These are phyloP conservation scores for Tricholoma terreum DNA, from an alignment of 768 basidiomycete species.

Conservation along the genomic window DNA sequence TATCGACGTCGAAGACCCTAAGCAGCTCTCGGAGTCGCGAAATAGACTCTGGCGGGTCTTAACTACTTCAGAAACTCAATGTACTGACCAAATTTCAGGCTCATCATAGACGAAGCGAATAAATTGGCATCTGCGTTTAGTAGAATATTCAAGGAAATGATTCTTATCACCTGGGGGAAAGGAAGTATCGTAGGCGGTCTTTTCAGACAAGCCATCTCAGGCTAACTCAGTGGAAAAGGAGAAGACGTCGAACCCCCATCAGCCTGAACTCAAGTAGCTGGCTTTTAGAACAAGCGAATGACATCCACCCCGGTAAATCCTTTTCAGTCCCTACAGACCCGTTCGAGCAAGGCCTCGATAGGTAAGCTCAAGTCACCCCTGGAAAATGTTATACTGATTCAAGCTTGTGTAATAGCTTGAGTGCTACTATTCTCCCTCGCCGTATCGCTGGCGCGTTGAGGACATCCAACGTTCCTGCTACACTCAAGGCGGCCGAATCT, in stretches of 20 bases:
- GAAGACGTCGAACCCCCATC: slow-evolving; percentile 20
- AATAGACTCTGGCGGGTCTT: not conserved
- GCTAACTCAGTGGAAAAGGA: slow-evolving; percentile 19
- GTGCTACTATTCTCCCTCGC: slow-evolving; percentile 27
- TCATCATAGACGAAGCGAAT: slow-evolving; percentile 39
- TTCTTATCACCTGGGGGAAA: slow-evolving; percentile 36
- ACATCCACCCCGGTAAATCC: slow-evolving; percentile 24
- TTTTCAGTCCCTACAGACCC: slow-evolving; percentile 16
- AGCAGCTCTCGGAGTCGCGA: not conserved
- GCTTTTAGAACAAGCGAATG: slow-evolving; percentile 18
- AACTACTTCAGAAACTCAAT: too few species aligned
- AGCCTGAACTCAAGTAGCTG: slow-evolving; percentile 19
- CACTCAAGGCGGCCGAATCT: slow-evolving; percentile 18
- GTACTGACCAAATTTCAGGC: slow-evolving; percentile 19
- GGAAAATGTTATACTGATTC: not conserved
- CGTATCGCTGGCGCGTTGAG: slow-evolving; percentile 35
- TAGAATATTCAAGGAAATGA: slow-evolving; percentile 47
- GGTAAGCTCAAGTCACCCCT: too few species aligned
- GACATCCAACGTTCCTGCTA: slow-evolving; percentile 10
- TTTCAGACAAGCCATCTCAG: slow-evolving; percentile 22
- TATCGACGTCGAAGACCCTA: slow-evolving; percentile 28
- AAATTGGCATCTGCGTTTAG: slow-evolving; percentile 33
- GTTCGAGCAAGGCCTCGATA: slow-evolving; percentile 30
- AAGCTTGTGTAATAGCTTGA: slow-evolving; percentile 12
- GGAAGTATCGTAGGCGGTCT: slow-evolving; percentile 31